Percentiles rank a stretch among this genome's conserved stretches.
phyloP scores from a whole-genome alignment of 352 stramenopile species.

The Aphanomyces euteiches region DNA sequence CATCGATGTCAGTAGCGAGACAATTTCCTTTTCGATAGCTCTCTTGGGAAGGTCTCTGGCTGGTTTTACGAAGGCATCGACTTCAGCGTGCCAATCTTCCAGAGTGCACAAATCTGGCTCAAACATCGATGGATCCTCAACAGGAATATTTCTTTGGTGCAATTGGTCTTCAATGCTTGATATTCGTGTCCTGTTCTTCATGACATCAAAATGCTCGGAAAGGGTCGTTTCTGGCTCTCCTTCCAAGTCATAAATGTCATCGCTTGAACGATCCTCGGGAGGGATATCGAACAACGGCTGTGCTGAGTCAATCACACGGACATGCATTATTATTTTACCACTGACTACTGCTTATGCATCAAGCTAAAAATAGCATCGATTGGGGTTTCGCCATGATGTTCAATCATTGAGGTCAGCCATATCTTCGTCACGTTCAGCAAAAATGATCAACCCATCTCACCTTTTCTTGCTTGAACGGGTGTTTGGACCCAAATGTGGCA shows the following conservation, averaged over 20 bases:
- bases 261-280: neutral
- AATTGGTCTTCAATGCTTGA: constrained; percentile 18
- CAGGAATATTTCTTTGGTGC: neutral
- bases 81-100: constrained; percentile 25
- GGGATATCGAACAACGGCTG: constrained; percentile 21
- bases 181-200: too few species aligned
- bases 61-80: constrained; percentile 3
- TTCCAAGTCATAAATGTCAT: constrained; percentile 17
- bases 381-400: too few species aligned
- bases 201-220: neutral
- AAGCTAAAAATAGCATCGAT: too few species aligned
- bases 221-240: neutral
- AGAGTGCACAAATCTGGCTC: constrained; percentile 21
- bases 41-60: neutral
- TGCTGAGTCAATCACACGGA: constrained; percentile 5
- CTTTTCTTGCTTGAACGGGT: constrained; percentile 21
- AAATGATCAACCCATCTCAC: neutral
- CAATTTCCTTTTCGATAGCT: constrained; percentile 16
- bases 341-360: neutral
- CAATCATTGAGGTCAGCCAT: neutral
- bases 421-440: constrained; percentile 4
- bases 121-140: constrained; percentile 12
- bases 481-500: constrained; percentile 4
- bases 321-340: constrained; percentile 21
- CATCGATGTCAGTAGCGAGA: constrained; percentile 11